Evolutionary conservation across 352 stramenopile species (phyloP), one percentile per base, ranked within the genome.

Genomic region (Plasmopara viticola): DNA sequence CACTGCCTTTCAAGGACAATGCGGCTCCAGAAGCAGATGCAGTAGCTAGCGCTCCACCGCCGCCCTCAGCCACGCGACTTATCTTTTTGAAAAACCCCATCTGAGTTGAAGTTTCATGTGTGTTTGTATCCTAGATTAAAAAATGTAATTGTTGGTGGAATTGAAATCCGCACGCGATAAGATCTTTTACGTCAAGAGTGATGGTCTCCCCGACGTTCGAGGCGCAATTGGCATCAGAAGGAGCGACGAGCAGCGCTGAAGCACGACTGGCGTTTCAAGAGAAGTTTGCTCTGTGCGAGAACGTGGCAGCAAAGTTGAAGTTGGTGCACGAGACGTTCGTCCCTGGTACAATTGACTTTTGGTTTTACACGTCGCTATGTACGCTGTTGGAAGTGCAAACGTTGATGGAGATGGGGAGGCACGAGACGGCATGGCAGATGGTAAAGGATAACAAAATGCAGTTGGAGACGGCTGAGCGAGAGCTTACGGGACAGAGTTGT

Each of bases 1-100:
- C 10, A 5, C 10, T 70, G 14, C 13, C 31, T 43, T 53, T 58
- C 35, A 33, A 14, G 12, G 29, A 6, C 13, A 55, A 9, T 30
- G 60, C 29, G 15, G 45, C 30, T 12, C 46, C 29, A 28, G 44
- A 34, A 2, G 34, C 12, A 49, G 59, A 55, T 9, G 43, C 46
- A 20, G 30, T 18, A 15, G 34, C 56, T 3, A 58, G 33, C 12
- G 17, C 41, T 25, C 62, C 47, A 5, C 49, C 56, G 0, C 71
- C 71, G 1, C 71, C 68, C 40, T 82, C 71, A 2, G 68, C 68
- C 37, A 82, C 56, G 18, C 64, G 63, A 28, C 25, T 51, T 12
- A 31, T 42, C 38, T 66, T 66, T 33, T 58, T 66, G 40, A 81
- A 76, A 43, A 81, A 57, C 10, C 68, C 71, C 71, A 81, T 81